Evolutionary conservation across 257 asterid species (phyloP), one percentile per base, ranked within the genome.

Genomic region (Datura wrightii): DNA sequence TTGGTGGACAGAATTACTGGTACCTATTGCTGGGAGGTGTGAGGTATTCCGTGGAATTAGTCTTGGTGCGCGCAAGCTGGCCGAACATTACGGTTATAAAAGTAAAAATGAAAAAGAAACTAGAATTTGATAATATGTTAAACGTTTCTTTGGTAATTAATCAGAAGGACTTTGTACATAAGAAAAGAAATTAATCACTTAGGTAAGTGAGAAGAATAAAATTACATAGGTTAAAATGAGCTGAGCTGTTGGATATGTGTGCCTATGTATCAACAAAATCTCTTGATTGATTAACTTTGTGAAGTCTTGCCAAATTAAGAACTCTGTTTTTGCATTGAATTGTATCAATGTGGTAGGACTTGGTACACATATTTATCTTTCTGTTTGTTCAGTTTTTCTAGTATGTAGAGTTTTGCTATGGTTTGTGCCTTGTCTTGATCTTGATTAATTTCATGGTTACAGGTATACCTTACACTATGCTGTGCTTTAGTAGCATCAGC

Each of bases 381-480:
- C 13, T 5, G 5, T 31, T 34, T 65, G 58, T 48, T 1, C 48
- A 67, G 63, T 39, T 24, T 46, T 72, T 15, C 3, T 3, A 54
- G 14, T 24, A 11, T 44, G n/a, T 62, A 15, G 63, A 2, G 80
- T 72, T 46, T 72, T 72, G 46, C 54, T 36, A 72, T 72, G 41
- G 56, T 59, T 58, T 39, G 55, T 39, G 50, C 6, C n/a, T 34
- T 15, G 1, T 66, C 10, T 24, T 66, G 52, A 1, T 34, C 6
- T 66, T 31, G 85, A 65, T 52, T 36, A 31, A 8, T 31, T 48
- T 63, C 46, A 71, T 85, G 71, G 70, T 88, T 86, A 65, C 92
- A 94, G 97, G 99, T 97, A 15, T 97, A 97, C 88, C 96, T 97
- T 67, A 79, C 99, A 4, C 91, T 97, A 44, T 97, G 98, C 78